phyloP scores from a whole-genome alignment of 164 flowering plant genomes.

The Tetracentron sinense region DNA sequence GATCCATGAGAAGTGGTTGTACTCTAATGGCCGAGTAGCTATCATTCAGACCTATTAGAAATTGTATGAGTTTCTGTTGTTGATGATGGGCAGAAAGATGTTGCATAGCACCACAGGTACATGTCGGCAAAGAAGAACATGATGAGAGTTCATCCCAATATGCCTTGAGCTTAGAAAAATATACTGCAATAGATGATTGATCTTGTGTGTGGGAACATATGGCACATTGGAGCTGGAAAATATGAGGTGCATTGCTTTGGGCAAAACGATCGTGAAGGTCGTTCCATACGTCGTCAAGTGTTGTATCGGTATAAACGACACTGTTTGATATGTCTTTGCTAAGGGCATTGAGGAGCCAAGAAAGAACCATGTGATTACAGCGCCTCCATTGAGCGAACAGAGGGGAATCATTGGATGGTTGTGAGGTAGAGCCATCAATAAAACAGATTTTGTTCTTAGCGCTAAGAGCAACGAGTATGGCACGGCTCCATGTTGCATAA shows the following conservation, averaged over 20 bases:
- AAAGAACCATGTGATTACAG: neutral
- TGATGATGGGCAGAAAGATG: neutral
- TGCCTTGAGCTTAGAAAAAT: neutral
- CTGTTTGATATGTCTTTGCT: neutral
- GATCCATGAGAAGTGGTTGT: slow-evolving; percentile 5
- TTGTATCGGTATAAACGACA: neutral
- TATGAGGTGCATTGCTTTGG: too few species aligned
- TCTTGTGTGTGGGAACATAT: neutral
- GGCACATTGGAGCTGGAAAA: neutral
- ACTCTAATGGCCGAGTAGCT: neutral
- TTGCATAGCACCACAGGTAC: neutral
- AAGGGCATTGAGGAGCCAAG: neutral
- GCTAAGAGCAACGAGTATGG: neutral
- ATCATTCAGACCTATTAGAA: neutral
- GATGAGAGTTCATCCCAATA: slow-evolving; percentile 5
- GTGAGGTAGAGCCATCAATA: neutral
- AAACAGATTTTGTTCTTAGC: neutral
- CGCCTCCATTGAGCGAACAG: neutral
- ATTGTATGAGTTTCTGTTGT: neutral
- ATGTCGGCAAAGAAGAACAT: neutral
- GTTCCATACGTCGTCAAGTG: neutral
- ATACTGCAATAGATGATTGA: neutral
- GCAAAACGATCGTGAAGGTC: neutral
- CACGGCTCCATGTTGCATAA: neutral
- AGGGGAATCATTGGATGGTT: neutral